phyloP scores from a whole-genome alignment of 495 filamentous ascomycete species.

The Xylaria sp. region DNA sequence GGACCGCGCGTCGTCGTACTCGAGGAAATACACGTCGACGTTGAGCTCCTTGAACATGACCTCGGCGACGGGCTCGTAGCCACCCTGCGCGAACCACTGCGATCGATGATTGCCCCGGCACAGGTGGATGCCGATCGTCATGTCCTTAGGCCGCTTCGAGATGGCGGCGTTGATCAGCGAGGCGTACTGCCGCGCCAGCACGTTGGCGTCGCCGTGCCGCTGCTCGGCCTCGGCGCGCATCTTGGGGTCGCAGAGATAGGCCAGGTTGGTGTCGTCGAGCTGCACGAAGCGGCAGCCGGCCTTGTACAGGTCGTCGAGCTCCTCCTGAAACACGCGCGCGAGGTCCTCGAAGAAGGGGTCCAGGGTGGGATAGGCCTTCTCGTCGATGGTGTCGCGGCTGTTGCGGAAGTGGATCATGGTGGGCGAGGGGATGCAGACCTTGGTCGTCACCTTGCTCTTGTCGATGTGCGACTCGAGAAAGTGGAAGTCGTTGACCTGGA shows the following conservation, averaged over 20 bases:
- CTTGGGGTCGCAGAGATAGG: conserved; percentile 69
- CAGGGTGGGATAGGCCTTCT: conserved; percentile 62
- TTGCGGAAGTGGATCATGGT: conserved; percentile 74
- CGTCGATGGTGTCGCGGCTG: conserved; percentile 62
- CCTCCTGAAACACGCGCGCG: conserved; percentile 65
- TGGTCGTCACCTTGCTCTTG: conserved; percentile 59
- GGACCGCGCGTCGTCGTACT: conserved; percentile 71
- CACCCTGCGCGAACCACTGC: conserved; percentile 69
- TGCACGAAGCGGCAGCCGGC: conserved; percentile 70
- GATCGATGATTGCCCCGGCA: conserved; percentile 68
- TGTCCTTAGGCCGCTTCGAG: conserved; percentile 60
- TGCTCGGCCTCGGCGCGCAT: conserved; percentile 68
- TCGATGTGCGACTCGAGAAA: conserved; percentile 60
- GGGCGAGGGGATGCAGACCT: conserved; percentile 69
- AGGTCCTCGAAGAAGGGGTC: conserved; percentile 68
- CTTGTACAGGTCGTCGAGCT: conserved; percentile 65
- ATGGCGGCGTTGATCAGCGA: conserved; percentile 69
- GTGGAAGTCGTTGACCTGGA: conserved; percentile 66
- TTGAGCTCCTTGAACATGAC: conserved; percentile 69
- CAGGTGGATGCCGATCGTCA: conserved; percentile 71
- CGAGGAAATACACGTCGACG: conserved; percentile 72
- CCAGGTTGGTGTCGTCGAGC: conserved; percentile 70
- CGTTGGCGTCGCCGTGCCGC: conserved; percentile 63
- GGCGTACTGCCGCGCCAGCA: conserved; percentile 66
- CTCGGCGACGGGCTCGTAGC: conserved; percentile 71